Base-by-base conservation (phyloP, 1,284 basidiomycete species). In the Tetrapyrgos nigripes region DNA sequence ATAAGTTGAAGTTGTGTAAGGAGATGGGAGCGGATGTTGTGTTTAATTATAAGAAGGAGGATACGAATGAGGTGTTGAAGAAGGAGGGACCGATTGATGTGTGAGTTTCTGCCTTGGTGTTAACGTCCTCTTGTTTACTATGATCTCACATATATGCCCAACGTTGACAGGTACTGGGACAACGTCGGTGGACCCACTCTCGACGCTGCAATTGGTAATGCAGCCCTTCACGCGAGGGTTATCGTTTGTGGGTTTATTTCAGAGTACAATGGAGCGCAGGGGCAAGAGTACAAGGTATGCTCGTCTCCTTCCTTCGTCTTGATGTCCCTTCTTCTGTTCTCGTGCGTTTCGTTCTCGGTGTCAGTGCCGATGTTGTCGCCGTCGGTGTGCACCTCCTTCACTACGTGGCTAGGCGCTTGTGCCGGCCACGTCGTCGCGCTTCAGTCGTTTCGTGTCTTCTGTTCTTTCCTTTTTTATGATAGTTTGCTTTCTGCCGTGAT, bases 21-120 rank as follows among this genome's bases (percentile, higher is more conserved):
- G 71, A 80, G 33, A 71, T 92, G 46, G 89, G 90, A 1, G 85
- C 85, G 4, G 89, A 94, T 67, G 81, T 85, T 13, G 86, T 82
- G 0, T 85, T 93, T 76, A 91, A 93, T 73, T 93, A 93, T 78
- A 93, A 92, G 74, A 82, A 76, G 0, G 72, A 72, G 17, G 73
- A 74, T 47, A 83, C 83, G 11, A 73, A 72, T 40, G 76, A 83
- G 26, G 79, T 87, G 3, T 79, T 92, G 60, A 74, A 77, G 62
- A 80, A 82, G 64, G 79, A 87, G 55, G 87, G 88, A 0, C 77
- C 83, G 9, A 81, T 88, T 60, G 79, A 80, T 64, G 74, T 82
- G 80, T 83, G 73, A 55, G 79, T 62, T 17, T 19, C 28, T 27
- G 13, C 31, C 47, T 47, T n/a, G 14, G 52, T 13, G 50, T 24